phyloP scores from a whole-genome alignment of 139 green algal genomes.

The Tetradesmus lagerheimii region DNA sequence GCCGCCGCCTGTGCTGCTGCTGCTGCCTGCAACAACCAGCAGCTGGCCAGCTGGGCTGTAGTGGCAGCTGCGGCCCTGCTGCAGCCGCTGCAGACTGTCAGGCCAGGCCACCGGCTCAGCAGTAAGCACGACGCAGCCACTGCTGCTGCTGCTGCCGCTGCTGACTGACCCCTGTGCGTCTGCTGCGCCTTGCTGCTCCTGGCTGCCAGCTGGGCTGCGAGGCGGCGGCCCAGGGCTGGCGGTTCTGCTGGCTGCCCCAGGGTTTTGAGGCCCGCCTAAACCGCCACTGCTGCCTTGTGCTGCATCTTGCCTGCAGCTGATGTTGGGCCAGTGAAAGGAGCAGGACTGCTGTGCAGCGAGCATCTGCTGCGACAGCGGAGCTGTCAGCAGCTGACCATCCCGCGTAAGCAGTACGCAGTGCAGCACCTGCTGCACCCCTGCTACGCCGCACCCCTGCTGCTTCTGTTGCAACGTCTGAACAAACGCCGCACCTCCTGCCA shows the following conservation, averaged over 20 bases:
- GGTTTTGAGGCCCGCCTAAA: neutral
- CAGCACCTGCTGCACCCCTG: slow-evolving; percentile 22
- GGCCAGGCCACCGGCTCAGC: slow-evolving; percentile 14
- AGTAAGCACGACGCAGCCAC: neutral
- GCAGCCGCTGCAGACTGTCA: neutral
- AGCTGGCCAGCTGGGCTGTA: slow-evolving; percentile 15
- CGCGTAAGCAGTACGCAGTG: slow-evolving; percentile 21
- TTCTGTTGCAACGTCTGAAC: neutral
- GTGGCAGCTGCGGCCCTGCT: slow-evolving; percentile 37
- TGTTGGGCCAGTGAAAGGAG: slow-evolving; percentile 13
- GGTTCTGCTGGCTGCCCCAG: neutral
- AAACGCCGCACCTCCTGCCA: slow-evolving; percentile 15
- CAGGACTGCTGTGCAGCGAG: slow-evolving; percentile 22
- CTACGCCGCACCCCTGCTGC: neutral
- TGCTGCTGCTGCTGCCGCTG: slow-evolving; percentile 10
- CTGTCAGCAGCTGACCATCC: slow-evolving; percentile 24
- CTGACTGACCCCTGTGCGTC: neutral
- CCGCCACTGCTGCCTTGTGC: neutral
- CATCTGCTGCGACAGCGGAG: neutral
- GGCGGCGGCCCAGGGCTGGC: neutral
- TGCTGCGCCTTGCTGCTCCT: slow-evolving; percentile 24
- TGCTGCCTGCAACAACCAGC: slow-evolving; percentile 8
- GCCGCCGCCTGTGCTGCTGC: neutral
- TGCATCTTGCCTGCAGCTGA: neutral
- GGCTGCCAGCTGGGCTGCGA: neutral